Base-by-base conservation (phyloP, 2,329 filamentous ascomycete species). In the Lasiodiplodia theobromae region DNA sequence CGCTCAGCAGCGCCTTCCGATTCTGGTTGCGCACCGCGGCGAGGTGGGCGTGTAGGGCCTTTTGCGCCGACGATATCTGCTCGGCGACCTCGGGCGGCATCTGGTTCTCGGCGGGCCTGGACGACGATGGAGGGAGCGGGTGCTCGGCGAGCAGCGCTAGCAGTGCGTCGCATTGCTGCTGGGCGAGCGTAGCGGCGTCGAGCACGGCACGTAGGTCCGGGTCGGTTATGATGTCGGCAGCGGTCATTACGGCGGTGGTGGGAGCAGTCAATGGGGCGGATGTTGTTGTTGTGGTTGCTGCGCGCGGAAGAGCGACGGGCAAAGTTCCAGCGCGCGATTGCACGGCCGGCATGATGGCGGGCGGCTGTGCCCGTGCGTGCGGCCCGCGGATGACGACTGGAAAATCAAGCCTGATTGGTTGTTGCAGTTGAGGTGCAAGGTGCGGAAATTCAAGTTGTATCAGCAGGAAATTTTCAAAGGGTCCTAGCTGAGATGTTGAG, bases 1-100 rank as follows among this genome's bases (percentile, higher is more conserved):
- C 92, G 37, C 89, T 86, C 73, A 97, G 87, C 72, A 94, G 89
- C 11, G 94, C 93, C 71, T 91, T 87, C 34, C 96, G 90, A 78
- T 97, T 95, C 34, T 96, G 85, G 14, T 92, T 92, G 67, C 95
- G 92, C 63, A 77, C 74, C 56, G 77, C 70, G 1, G 77, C 75
- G n/a, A 79, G 69, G 74, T 93, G 90, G 67, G 93, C 90, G 73
- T 91, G 88, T 3, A 98, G 87, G 1, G 89, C 84, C 77, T 96
- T 96, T 78, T 96, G 93, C 76, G 92, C 89, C 76, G 89, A 91
- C 8, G 90, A 90, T 37, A 92, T 84, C 69, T 88, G 86, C 34
- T 87, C 80, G 72, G 87, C 85, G 52, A 83, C 76, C 28, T 84
- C 83, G 40, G 86, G 83, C 25, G 82, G 77, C 8, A 83, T 80